Percentiles rank a stretch among this genome's conserved stretches.
Evolutionary conservation across 441 rosid species (phyloP).

Genomic region (Gossypium laxum): DNA sequence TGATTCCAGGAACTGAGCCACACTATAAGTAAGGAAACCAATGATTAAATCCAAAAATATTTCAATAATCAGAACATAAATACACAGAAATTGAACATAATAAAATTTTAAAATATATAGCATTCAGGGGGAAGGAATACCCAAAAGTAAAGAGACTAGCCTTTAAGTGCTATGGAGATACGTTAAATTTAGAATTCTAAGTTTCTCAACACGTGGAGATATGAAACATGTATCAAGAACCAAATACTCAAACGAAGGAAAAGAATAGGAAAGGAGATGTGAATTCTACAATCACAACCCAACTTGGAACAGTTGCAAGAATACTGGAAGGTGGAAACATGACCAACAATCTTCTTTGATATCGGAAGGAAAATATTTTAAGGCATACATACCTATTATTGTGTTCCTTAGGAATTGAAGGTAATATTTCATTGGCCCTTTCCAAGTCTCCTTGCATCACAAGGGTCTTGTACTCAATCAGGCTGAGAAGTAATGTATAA

Average conservation of each 20-base stretch:
- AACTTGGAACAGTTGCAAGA: not conserved
- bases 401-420: slow-evolving; percentile 93
- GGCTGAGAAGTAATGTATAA: slow-evolving; percentile 82
- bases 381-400: slow-evolving; percentile 55
- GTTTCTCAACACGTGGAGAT: not conserved
- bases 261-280: not conserved
- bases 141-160: slow-evolving; percentile 8
- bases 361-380: not conserved
- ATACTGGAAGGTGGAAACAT: not conserved
- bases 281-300: not conserved
- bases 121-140: not conserved
- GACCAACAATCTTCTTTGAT: not conserved
- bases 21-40: slow-evolving; percentile 28
- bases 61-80: not conserved
- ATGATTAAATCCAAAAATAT: slow-evolving; percentile 1
- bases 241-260: not conserved
- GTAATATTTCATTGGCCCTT: slow-evolving; percentile 72
- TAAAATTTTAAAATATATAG: not conserved
- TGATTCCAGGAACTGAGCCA: slow-evolving; percentile 93
- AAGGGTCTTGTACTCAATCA: slow-evolving; percentile 96
- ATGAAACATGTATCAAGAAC: not conserved
- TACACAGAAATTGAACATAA: slow-evolving; percentile 11
- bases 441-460: slow-evolving; percentile 98
- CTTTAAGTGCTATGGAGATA: not conserved
- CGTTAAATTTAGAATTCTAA: not conserved